Base-by-base conservation (phyloP, 306 rosid genomes). In the Prunus mira region DNA sequence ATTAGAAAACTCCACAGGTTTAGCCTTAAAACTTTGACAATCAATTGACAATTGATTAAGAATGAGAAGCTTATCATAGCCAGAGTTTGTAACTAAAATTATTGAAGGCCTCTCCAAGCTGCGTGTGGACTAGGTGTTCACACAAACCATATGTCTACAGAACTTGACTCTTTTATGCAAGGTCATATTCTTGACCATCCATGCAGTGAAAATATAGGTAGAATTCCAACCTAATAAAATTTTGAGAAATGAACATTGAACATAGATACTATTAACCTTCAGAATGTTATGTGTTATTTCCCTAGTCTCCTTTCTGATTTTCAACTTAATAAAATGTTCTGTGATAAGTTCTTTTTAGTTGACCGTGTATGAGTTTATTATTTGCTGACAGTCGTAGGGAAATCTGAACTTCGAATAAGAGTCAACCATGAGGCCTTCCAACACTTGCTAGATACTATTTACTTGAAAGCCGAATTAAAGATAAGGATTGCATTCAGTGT, bases 21-120 rank as follows among this genome's bases (percentile, higher is more conserved):
- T 47, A 78, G 79, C 51, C 72, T 38, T 54, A 66, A 49, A 72
- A 56, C 43, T 43, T 9, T 12, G 38, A 58, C 41, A 69, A 24
- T 62, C 15, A 22, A 17, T 18, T 27, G 13, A 15, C 38, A 54
- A 56, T 43, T 46, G 45, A 66, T 55, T 25, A 54, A 65, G 50
- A 45, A 9, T 27, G 49, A 47, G 34, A 18, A 74, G 60, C 32
- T 45, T 62, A 74, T 11, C 9, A 41, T 27, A 66, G 25, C 17
- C 73, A 0, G 20, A 41, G 6, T 6, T 34, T 65, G 47, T 9
- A 25, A 66, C 66, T 20, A 65, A 10, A 61, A 45, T 24, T 15
- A 4, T 5, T 45, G 12, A 25, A 45, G 5, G 19, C 19, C 60
- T 3, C 7, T 0, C 58, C 20, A 25, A 61, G 7, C 25, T 18